Base-by-base conservation (phyloP, 139 green algal genomes). In the Tetraselmis striata region DNA sequence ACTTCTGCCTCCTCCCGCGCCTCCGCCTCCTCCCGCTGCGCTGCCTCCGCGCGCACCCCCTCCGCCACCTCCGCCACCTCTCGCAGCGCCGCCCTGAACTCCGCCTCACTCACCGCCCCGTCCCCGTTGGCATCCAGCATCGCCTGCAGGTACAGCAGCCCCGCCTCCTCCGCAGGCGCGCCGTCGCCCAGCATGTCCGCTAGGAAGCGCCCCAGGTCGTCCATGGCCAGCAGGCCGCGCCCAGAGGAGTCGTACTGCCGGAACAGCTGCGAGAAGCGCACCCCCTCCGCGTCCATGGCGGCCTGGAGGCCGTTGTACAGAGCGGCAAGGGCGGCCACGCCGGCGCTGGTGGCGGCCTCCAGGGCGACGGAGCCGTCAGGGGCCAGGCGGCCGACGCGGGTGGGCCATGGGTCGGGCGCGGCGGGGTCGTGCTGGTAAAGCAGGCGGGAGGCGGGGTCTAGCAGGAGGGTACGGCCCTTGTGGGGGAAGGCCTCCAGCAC, bases 71-170 rank as follows among this genome's bases (percentile, higher is more conserved):
- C 45, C 18, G 45, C 31, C 78, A 86, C 31, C 77, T 88, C 77
- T n/a, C 80, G 76, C 75, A 90, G 81, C 22, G 84, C 81, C 59
- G 32, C 80, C 78, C 86, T 26, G 28, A 90, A 59, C 80, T 90
- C 86, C 11, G 25, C 58, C 1, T 29, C 74, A 0, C 67, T 84
- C 59, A 90, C 81, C 31, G 79, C 77, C 2, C 80, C 75, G 80
- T 90, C 86, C 27, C 84, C 84, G 74, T 90, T 79, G 79, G 88
- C 29, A 82, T 88, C 86, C 31, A 87, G 75, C 27, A 82, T 26
- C 26, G 80, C 82, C 82, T 85, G 78, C 23, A 77, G 79, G 78
- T 77, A 84, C 1, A 74, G 74, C 2, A 85, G 28, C 29, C 23
- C 22, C 76, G 2, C 31, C 2, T 80, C 81, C 29, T 83, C 32